Percentiles rank a stretch among this genome's conserved stretches.
Conservation (phyloP, 2,329 filamentous ascomycete species). For the Zasmidium cellare region DNA sequence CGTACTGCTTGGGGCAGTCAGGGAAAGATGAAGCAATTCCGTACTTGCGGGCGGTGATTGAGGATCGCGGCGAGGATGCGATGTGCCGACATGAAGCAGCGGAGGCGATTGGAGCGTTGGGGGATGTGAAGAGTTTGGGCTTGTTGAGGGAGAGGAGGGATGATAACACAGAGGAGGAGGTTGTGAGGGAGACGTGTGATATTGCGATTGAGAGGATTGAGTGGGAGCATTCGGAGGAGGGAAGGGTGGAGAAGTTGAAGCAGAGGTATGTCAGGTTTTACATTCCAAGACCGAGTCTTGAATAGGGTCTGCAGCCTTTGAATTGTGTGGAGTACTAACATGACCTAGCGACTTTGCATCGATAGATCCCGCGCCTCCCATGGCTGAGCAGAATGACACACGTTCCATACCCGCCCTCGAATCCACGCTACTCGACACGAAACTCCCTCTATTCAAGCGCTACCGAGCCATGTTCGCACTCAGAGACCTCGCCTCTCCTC, state of each 20-base stretch:
- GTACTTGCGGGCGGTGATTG: constrained; percentile 71
- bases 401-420: constrained; percentile 73
- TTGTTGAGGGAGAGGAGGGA: constrained; percentile 74
- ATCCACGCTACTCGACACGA: constrained; percentile 74
- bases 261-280: constrained; percentile 69
- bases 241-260: constrained; percentile 73
- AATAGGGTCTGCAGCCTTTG: too few relatives aligned
- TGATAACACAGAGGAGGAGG: constrained; percentile 71
- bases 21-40: constrained; percentile 73
- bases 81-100: constrained; percentile 98
- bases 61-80: constrained; percentile 77
- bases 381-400: constrained; percentile 62
- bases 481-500: constrained; percentile 89
- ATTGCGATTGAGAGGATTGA: constrained; percentile 92
- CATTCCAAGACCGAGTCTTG: too few relatives aligned
- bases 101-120: constrained; percentile 87
- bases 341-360: constrained; percentile 81
- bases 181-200: constrained; percentile 93
- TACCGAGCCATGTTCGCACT: constrained; percentile 99
- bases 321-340: constrained; percentile 10
- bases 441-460: constrained; percentile 79
- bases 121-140: constrained; percentile 70
- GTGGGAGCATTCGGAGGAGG: constrained; percentile 80
- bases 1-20: constrained; percentile 94
- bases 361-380: constrained; percentile 89